Base-by-base conservation (phyloP, 148 eudicot species). In the Camellia japonica region DNA sequence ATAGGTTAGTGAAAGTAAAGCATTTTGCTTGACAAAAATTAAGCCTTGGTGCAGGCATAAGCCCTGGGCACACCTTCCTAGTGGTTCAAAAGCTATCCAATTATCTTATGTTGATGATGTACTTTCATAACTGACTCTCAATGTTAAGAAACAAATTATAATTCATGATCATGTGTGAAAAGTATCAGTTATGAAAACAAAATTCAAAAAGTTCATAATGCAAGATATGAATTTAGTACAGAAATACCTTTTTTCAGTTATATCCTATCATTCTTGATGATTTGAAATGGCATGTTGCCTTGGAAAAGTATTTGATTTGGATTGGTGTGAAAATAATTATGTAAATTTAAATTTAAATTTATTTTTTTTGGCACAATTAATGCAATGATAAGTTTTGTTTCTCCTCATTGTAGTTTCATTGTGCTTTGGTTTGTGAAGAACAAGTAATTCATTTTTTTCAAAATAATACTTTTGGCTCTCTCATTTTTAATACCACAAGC, bases 1-100 rank as follows among this genome's bases (percentile, higher is more conserved):
- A 92, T 86, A 92, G 99, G 99, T 91, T 56, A 84, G 87, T 86
- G n/a, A 78, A 70, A 68, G 38, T 3, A 30, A 46, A 14, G n/a
- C 52, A 42, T 74, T 58, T 41, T 52, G 63, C 30, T 54, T 42
- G 19, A 68, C 38, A 42, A 68, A 38, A 41, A 41, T 54, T 68
- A 3, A 30, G 41, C 42, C 64, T 38, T 54, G 64, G 49, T 78
- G 67, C 43, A 15, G 73, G n/a, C 15, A 38, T 23, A 77, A 65
- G 71, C 30, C 62, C 71, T 51, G 73, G 49, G 80, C 52, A 59
- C 52, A 42, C 52, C 9, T 5, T 9, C 15, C 58, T 23, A 54
- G n/a, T 67, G 4, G 16, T 68, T 78, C 18, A 13, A 13, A 77
- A 66, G 14, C 61, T 51, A 14, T 66, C 43, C 18, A 8, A 77